Percentiles rank a stretch among this genome's conserved stretches.
phyloP scores from a whole-genome alignment of 2,329 filamentous ascomycete genomes.

The Hypoxylon rubiginosum region DNA sequence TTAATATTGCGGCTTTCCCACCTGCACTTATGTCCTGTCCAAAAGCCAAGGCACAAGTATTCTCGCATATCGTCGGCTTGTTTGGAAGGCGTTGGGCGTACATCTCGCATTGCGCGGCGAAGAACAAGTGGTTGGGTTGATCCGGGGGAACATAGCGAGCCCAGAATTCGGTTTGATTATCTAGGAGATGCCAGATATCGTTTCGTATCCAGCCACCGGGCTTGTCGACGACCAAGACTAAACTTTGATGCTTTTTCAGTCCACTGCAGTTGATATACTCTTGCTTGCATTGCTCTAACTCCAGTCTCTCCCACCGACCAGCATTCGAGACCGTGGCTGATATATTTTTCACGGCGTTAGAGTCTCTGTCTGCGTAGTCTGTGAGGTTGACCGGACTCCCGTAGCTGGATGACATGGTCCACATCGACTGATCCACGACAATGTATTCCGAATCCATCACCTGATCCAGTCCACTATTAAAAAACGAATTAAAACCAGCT shows the following conservation, averaged over 20 bases:
- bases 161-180: conserved; percentile 38
- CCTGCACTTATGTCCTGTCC: not conserved
- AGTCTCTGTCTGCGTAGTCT: conserved; percentile 19
- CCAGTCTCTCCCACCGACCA: conserved; percentile 23
- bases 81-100: not conserved
- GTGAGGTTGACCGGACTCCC: conserved; percentile 20
- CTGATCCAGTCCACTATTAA: no score
- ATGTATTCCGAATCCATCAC: no score
- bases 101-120: conserved; percentile 37
- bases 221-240: conserved; percentile 38
- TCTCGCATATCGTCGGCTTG: not conserved
- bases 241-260: conserved; percentile 26
- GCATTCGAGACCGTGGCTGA: conserved; percentile 10
- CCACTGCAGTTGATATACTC: conserved; percentile 36
- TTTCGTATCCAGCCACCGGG: conserved; percentile 42
- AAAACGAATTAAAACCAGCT: conserved; percentile 6
- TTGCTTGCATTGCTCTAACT: conserved; percentile 28
- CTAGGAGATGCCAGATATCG: conserved; percentile 41
- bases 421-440: no score
- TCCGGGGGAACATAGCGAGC: conserved; percentile 36
- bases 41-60: conserved; percentile 6
- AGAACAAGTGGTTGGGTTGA: conserved; percentile 42
- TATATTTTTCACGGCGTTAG: conserved; percentile 24
- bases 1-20: not conserved
- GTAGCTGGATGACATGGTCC: no score